phyloP scores from a whole-genome alignment of 768 basidiomycete genomes.

The Dioszegia aurantiaca region DNA sequence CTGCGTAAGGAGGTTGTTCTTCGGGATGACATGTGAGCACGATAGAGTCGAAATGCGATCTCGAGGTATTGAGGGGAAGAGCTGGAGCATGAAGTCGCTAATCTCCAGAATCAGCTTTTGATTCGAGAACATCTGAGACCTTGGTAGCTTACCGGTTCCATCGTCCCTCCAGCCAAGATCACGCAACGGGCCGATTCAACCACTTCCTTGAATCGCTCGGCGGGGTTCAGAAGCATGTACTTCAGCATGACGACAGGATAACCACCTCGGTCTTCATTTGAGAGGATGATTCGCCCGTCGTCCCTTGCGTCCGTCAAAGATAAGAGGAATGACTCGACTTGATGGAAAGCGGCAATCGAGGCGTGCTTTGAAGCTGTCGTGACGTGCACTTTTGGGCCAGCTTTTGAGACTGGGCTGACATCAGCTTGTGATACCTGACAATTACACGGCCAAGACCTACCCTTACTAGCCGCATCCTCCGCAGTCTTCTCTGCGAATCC shows the following conservation, averaged over 20 bases:
- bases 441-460: slow-evolving; percentile 35
- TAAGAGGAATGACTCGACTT: slow-evolving; percentile 73
- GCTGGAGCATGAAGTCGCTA: slow-evolving; percentile 75
- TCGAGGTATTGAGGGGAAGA: slow-evolving; percentile 66
- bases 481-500: slow-evolving; percentile 70
- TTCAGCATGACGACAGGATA: slow-evolving; percentile 62
- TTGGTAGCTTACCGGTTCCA: slow-evolving; percentile 75
- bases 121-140: background rate
- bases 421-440: slow-evolving; percentile 1
- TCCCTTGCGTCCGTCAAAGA: slow-evolving; percentile 75
- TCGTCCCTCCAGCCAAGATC: slow-evolving; percentile 92
- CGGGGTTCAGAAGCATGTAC: slow-evolving; percentile 89
- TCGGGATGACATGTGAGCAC: slow-evolving; percentile 88
- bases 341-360: slow-evolving; percentile 71
- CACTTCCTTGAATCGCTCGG: slow-evolving; percentile 78
- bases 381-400: slow-evolving; percentile 10
- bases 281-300: slow-evolving; percentile 73
- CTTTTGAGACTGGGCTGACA: background rate
- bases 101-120: slow-evolving; percentile 59
- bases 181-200: slow-evolving; percentile 76
- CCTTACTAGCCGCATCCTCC: slow-evolving; percentile 53
- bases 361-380: slow-evolving; percentile 29
- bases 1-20: slow-evolving; percentile 70
- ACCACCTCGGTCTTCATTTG: slow-evolving; percentile 47
- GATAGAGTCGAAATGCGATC: slow-evolving; percentile 75